Evolutionary conservation across 495 filamentous ascomycete species (phyloP).

Genomic region (Neurospora africana): DNA sequence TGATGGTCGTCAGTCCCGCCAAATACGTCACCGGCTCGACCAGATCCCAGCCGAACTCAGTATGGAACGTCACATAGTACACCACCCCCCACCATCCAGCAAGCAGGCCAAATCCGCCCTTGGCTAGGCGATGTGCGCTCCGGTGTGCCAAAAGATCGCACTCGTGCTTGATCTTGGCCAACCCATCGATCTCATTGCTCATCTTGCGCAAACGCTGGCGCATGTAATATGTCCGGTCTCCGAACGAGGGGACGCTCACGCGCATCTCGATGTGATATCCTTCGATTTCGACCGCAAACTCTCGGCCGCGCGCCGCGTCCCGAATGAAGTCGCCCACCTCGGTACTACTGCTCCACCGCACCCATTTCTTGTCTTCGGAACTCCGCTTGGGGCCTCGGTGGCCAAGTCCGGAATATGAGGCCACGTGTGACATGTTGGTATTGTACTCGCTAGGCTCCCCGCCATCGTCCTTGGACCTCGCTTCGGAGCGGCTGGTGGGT

Average conservation of each 20-base stretch:
- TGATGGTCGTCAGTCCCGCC: slow-evolving; percentile 69
- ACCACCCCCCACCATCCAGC: slow-evolving; percentile 72
- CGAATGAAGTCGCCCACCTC: slow-evolving; percentile 95
- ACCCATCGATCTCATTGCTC: slow-evolving; percentile 50
- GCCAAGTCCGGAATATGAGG: slow-evolving; percentile 51
- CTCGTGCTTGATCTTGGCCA: slow-evolving; percentile 65
- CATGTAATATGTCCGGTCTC: slow-evolving; percentile 80
- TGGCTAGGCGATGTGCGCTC: slow-evolving; percentile 67
- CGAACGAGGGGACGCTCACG: slow-evolving; percentile 76
- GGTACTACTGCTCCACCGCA: slow-evolving; percentile 83
- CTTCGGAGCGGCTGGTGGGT: slow-evolving; percentile 21
- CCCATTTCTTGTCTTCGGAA: slow-evolving; percentile 46
- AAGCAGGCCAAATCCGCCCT: slow-evolving; percentile 64
- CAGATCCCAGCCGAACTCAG: slow-evolving; percentile 69
- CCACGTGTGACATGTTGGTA: slow-evolving; percentile 29
- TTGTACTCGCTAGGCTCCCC: background rate
- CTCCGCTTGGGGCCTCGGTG: slow-evolving; percentile 34
- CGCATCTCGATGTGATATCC: slow-evolving; percentile 58
- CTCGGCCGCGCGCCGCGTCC: slow-evolving; percentile 70
- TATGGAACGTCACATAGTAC: slow-evolving; percentile 69
- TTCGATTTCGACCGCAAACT: slow-evolving; percentile 80
- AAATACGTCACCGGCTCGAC: slow-evolving; percentile 90
- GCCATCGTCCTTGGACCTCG: slow-evolving; percentile 10
- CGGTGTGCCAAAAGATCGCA: slow-evolving; percentile 71
- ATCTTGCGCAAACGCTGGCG: slow-evolving; percentile 64